Conservation (phyloP, 2,329 filamentous ascomycete species). For the Laburnicola sp. region DNA sequence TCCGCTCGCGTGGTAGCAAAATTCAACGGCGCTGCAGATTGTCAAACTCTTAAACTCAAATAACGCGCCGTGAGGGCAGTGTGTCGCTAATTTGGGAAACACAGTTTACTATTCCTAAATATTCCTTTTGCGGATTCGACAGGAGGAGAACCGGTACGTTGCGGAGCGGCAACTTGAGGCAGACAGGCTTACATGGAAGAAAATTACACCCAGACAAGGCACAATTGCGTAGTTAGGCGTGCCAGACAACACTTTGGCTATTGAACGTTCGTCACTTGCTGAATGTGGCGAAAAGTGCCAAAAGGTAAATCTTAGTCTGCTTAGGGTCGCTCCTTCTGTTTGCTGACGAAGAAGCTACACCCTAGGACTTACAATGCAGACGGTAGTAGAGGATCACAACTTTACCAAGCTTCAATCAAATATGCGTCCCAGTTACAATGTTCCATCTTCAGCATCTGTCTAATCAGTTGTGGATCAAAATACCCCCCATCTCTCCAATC, state of each 20-base stretch:
- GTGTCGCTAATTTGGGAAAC: constrained; percentile 23
- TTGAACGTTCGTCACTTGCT: constrained; percentile 14
- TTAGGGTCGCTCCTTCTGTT: too few species aligned
- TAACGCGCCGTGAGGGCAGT: constrained; percentile 24
- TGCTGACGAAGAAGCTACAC: too few species aligned
- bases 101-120: constrained; percentile 22
- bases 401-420: too few species aligned
- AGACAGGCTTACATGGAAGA: constrained; percentile 50
- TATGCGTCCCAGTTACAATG: too few species aligned
- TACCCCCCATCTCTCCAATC: too few species aligned
- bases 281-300: too few species aligned
- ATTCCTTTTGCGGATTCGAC: constrained; percentile 32
- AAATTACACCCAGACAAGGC: constrained; percentile 35
- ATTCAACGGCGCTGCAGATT: constrained; percentile 10
- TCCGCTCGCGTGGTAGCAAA: constrained; percentile 10
- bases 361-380: too few species aligned
- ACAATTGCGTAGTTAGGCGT: constrained; percentile 41
- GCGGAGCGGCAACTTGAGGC: constrained; percentile 47
- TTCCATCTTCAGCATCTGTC: too few species aligned
- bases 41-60: constrained; percentile 11
- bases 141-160: constrained; percentile 27
- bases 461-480: too few species aligned
- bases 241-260: constrained; percentile 39
- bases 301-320: too few species aligned
- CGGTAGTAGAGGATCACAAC: too few species aligned